Evolutionary conservation across 2,329 filamentous ascomycete genomes (phyloP), one percentile per base, ranked within the genome.

Genomic region (Fusarium neocosmosporiellum): DNA sequence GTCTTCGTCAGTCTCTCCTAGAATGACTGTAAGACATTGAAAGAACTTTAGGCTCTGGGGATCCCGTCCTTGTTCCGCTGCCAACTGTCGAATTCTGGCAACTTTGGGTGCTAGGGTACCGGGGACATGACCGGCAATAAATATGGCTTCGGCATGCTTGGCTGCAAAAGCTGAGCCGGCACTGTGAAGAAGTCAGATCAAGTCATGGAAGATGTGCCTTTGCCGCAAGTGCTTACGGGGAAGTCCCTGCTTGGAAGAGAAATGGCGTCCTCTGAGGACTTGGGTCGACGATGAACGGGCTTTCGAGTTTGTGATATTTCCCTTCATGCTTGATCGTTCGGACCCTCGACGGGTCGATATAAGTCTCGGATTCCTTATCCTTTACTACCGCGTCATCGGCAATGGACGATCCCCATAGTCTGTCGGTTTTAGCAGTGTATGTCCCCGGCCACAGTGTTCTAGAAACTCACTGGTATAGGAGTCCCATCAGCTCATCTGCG

Each of bases 61-160:
- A 24, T 69, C 66, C 2, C 66, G 36, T 5, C 63, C 66, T 14
- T 24, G 22, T 6, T 60, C 63, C 0, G 57, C 63, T 0, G 63
- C 62, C 2, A 61, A 14, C n/a, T 59, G 57, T 4, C 66, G 57
- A 11, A 69, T 65, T 5, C 33, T 39, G 13, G 63, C 57, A 9
- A 65, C 54, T 1, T 66, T 61, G 3, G 63, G 58, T 7, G 63
- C 66, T 7, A 65, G 14, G 9, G 59, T 63, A 3, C 59, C 59
- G 16, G 68, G 68, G 24, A 60, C 59, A 71, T 90, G 88, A 0
- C 87, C 87, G 0, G 85, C 87, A 1, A 90, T 84, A 64, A 91
- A 91, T 48, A 91, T 88, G 3, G 85, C 88, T 74, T 92, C 90
- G 0, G 89, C 89, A 71, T 91, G 88, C 61, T 87, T 86, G 0